phyloP scores from a whole-genome alignment of 106 monocot genomes.

The Allium cepa region DNA sequence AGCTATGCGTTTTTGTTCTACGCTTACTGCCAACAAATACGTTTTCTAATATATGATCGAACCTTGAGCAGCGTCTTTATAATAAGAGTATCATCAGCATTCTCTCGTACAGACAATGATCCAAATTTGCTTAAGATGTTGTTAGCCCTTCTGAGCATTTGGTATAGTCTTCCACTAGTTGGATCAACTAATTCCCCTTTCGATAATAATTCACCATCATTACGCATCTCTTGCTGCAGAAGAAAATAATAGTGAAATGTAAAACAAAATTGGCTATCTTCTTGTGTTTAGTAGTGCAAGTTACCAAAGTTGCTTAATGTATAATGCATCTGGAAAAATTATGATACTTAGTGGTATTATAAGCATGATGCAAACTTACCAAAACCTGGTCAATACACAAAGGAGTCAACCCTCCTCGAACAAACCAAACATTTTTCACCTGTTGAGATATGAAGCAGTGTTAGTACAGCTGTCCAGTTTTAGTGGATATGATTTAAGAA shows the following conservation, averaged over 20 bases:
- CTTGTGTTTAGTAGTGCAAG: too few relatives aligned
- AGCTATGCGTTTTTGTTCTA: too few relatives aligned
- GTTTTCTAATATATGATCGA: neutral
- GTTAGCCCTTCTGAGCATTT: constrained; percentile 38
- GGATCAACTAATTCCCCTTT: constrained; percentile 65
- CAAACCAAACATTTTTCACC: constrained; percentile 81
- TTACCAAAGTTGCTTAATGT: too few relatives aligned
- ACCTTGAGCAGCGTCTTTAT: constrained; percentile 68
- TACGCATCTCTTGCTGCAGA: constrained; percentile 79
- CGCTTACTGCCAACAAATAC: too few relatives aligned
- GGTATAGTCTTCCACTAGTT: constrained; percentile 43
- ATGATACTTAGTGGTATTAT: neutral
- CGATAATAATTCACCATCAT: constrained; percentile 52
- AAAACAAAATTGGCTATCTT: too few relatives aligned
- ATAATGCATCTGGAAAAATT: neutral
- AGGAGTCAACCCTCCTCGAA: constrained; percentile 46
- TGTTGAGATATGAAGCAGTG: neutral
- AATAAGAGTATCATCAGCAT: constrained; percentile 42
- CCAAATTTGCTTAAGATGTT: constrained; percentile 25
- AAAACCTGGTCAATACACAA: constrained; percentile 70
- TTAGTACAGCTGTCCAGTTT: too few relatives aligned
- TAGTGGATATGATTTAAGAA: too few relatives aligned
- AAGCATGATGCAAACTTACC: constrained; percentile 23
- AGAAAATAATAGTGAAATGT: constrained; percentile 2
- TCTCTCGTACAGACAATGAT: constrained; percentile 19